phyloP scores from a whole-genome alignment of 768 basidiomycete genomes.

The Lentinula boryana region DNA sequence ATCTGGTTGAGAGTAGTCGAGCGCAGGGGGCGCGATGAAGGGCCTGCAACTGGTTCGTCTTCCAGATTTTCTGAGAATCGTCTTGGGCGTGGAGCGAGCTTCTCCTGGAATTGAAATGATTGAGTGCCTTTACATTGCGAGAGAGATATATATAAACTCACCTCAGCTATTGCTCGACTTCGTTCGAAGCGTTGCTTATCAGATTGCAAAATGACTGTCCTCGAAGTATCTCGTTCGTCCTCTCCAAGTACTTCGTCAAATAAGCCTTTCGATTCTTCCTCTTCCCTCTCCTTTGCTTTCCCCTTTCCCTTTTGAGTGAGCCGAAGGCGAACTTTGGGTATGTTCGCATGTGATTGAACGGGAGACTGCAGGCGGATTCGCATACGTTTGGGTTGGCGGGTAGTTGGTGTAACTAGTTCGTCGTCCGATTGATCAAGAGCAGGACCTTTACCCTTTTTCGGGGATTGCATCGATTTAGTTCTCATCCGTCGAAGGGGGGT shows the following conservation, averaged over 20 bases:
- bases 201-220: conserved; percentile 50
- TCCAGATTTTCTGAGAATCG: conserved; percentile 16
- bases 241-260: conserved; percentile 79
- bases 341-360: conserved; percentile 24
- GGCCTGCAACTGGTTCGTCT: conserved; percentile 33
- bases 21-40: conserved; percentile 58
- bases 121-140: conserved; percentile 7
- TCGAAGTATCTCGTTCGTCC: conserved; percentile 66
- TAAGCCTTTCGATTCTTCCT: conserved; percentile 54
- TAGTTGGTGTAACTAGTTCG: conserved; percentile 16
- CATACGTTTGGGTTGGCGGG: conserved; percentile 38
- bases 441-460: conserved; percentile 9
- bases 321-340: conserved; percentile 44
- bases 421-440: conserved; percentile 15
- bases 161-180: conserved; percentile 71
- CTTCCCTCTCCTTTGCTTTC: conserved; percentile 63
- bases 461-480: conserved; percentile 9
- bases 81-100: conserved; percentile 36
- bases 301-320: conserved; percentile 57
- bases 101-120: conserved; percentile 30
- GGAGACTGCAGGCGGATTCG: conserved; percentile 39
- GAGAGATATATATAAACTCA: conserved; percentile 24
- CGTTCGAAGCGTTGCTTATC: conserved; percentile 74
- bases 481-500: neutral
- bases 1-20: conserved; percentile 44